phyloP scores from a whole-genome alignment of 2,329 filamentous ascomycete genomes.

The Dothidotthia symphoricarpi region DNA sequence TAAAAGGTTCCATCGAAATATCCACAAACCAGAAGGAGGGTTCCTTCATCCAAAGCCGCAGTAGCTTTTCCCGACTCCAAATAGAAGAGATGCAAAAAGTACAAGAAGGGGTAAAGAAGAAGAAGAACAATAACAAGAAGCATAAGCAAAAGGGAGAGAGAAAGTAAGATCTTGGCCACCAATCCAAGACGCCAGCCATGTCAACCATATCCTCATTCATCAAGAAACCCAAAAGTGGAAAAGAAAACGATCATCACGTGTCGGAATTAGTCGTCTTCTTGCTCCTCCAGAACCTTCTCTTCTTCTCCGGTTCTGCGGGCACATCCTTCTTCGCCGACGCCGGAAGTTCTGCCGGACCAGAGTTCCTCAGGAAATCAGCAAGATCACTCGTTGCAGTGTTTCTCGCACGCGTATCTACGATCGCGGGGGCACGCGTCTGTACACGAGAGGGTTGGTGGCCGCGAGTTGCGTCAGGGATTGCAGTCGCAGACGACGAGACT shows the following conservation, averaged over 20 bases:
- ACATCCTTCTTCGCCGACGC: constrained; percentile 11
- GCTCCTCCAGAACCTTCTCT: constrained; percentile 37
- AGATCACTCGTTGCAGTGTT: constrained; percentile 43
- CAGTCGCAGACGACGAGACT: constrained; percentile 14
- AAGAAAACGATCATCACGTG: too few species aligned
- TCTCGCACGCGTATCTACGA: constrained; percentile 14
- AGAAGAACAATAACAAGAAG: background rate
- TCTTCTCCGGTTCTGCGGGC: constrained; percentile 31
- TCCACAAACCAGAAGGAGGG: too few species aligned
- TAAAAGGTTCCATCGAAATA: too few species aligned
- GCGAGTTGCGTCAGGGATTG: constrained; percentile 19
- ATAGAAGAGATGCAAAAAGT: too few species aligned
- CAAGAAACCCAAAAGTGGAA: too few species aligned
- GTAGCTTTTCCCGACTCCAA: too few species aligned
- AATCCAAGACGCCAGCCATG: too few species aligned
- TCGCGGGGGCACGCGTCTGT: constrained; percentile 29
- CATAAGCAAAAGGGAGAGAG: background rate
- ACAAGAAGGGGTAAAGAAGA: too few species aligned
- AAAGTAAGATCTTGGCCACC: background rate
- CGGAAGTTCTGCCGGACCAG: constrained; percentile 39
- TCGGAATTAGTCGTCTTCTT: constrained; percentile 19
- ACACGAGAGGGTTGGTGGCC: constrained; percentile 25
- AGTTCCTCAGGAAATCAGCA: constrained; percentile 46
- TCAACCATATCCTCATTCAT: too few species aligned
- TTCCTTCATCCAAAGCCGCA: too few species aligned